Base-by-base conservation (phyloP, 371 early-diverging fungal species). In the Mortierella sp. region DNA sequence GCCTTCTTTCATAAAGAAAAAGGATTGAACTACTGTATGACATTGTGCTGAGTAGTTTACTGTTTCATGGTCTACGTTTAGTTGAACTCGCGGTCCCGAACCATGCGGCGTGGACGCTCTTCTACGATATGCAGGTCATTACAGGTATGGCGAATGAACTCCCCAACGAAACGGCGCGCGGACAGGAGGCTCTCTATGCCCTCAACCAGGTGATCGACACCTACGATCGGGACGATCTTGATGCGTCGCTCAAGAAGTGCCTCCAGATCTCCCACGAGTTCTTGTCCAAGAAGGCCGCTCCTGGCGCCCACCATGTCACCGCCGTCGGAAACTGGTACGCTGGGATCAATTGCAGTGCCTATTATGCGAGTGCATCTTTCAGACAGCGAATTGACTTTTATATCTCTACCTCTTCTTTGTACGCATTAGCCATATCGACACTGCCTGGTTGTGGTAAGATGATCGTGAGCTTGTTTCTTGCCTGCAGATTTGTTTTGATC, bases 251-350 rank as follows among this genome's bases (percentile, higher is more conserved):
- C 21, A 65, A 87, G 32, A 79, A 83, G 16, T 94, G 95, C 35
- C 92, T 90, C 24, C 83, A 88, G 24, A 79, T 97, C 32, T 84
- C 96, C 0, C 56, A 76, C 0, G 88, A 83, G 48, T 98, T 97
- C 80, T 91, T 98, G 60, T 88, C 87, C 0, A 83, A 90, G 24
- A 90, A 83, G 49, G 91, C 90, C n/a, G 93, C 95, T 5, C 81
- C 88, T 18, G 89, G 87, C 0, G 87, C 90, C 7, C 96, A 96
- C 84, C 90, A 88, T 18, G 89, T 97, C 18, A 94, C 91, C 32
- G 96, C 97, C 1, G 90, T 97, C n/a, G 97, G 97, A 14, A 93
- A 98, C 88, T 98, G 98, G 81, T 78, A 76, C 7, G 54, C 32
- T 21, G 38, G 29, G 14, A 32, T 18, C 71, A 71, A 43, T 92